A percentile compares a stretch with the other conserved stretches of the same genome.
phyloP scores from a whole-genome alignment of 2,329 filamentous ascomycete species.

The Balansia obtecta region DNA sequence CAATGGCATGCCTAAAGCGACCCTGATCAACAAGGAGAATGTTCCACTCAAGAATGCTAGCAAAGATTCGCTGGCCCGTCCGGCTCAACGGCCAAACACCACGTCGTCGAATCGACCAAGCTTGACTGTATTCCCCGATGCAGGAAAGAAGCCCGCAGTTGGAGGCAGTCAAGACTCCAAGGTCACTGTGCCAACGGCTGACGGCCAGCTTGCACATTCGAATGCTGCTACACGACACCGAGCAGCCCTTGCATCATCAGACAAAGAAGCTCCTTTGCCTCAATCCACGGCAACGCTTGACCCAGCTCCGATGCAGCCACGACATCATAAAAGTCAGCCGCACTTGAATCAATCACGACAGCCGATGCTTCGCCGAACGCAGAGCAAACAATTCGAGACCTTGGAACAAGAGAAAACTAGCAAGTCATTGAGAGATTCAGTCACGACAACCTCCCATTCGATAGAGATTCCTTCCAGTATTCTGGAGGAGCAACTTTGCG shows the following conservation, averaged over 20 bases:
- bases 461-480: constrained; percentile 8
- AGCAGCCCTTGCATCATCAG: constrained; percentile 2
- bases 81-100: constrained; percentile 19
- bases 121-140: neutral
- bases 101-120: constrained; percentile 1
- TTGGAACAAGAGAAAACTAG: constrained; percentile 8
- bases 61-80: constrained; percentile 26
- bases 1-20: constrained; percentile 13
- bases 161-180: constrained; percentile 6
- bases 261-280: constrained; percentile 3
- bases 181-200: constrained; percentile 4
- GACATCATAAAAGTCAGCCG: constrained; percentile 43
- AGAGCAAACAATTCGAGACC: constrained; percentile 29
- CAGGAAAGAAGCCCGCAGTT: constrained; percentile 13
- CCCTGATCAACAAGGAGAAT: constrained; percentile 33
- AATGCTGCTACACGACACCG: neutral
- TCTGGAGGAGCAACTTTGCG: constrained; percentile 8
- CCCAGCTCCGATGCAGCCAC: constrained; percentile 22
- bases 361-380: constrained; percentile 28
- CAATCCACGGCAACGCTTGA: constrained; percentile 9
- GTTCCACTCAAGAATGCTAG: constrained; percentile 9
- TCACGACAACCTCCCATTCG: constrained; percentile 1
- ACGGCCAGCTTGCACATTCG: neutral
- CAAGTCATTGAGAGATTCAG: neutral
- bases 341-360: constrained; percentile 31